Evolutionary conservation across 805 yeast genomes (phyloP).

Genomic region (Debaryomyces tyrocola): DNA sequence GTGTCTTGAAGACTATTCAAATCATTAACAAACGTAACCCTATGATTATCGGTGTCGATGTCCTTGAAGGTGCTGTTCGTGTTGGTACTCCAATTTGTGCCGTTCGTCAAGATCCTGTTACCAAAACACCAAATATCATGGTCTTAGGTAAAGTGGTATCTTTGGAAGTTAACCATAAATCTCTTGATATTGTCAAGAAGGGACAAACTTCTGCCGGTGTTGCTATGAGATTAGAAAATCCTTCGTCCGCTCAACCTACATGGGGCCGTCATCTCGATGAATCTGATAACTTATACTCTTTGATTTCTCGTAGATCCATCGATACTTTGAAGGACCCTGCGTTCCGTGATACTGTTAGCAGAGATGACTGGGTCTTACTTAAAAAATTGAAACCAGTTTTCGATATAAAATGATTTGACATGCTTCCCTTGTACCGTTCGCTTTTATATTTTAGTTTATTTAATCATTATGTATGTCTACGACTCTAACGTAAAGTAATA

Average conservation of each 20-base stretch:
- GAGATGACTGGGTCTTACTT: constrained; percentile 94
- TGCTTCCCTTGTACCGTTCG: background rate
- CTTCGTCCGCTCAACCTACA: constrained; percentile 88
- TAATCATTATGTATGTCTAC: constrained; percentile 3
- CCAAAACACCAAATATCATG: constrained; percentile 68
- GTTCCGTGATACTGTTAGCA: constrained; percentile 88
- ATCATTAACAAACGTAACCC: constrained; percentile 98
- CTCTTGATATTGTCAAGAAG: constrained; percentile 77
- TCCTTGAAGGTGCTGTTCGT: constrained; percentile 83
- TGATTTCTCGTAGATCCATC: constrained; percentile 83
- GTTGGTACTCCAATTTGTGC: constrained; percentile 96
- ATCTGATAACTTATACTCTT: constrained; percentile 84
- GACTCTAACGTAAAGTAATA: background rate
- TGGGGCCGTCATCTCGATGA: constrained; percentile 99
- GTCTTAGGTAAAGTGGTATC: constrained; percentile 87
- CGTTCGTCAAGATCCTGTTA: constrained; percentile 83
- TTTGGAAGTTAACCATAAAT: constrained; percentile 93
- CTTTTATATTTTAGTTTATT: background rate
- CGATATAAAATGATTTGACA: constrained; percentile 60
- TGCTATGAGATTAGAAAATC: constrained; percentile 94
- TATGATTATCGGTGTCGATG: constrained; percentile 99
- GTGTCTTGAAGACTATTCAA: constrained; percentile 91
- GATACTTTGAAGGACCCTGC: constrained; percentile 99
- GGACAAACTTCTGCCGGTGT: constrained; percentile 98
- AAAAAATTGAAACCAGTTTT: constrained; percentile 85